Evolutionary conservation across 2,329 filamentous ascomycete species (phyloP), one percentile per base, ranked within the genome.

Genomic region (Lachnum nothofagi): DNA sequence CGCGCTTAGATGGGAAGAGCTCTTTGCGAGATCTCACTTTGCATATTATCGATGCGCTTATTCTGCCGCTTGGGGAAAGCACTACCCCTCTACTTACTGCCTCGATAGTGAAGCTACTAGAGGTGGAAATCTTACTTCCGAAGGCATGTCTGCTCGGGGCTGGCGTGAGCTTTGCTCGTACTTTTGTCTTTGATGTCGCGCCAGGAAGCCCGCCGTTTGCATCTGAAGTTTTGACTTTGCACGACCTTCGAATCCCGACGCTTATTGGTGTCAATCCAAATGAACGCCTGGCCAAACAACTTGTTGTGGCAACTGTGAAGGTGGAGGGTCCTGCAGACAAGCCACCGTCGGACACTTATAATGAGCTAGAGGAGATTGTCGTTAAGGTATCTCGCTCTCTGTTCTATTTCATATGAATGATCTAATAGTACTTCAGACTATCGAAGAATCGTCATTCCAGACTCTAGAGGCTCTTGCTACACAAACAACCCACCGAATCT

Each of bases 261-360:
- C 65, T 91, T 42, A 79, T 91, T 40, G 86, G 86, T 1, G 78
- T 91, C 23, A 89, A 91, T 60, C 65, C 71, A 19, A 85, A 89
- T 59, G 86, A 91, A 72, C 72, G 86, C 53, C 55, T 68, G 29
- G 76, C 73, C 3, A 85, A 80, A 67, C 86, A 90, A 68, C 75
- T 84, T 44, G 75, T 88, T 1, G 68, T 85, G 14, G 74, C 79
- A 8, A 83, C 78, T 48, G 64, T 88, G 9, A 77, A 79, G 64
- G 69, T 88, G 42, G 82, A 87, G 31, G 37, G 37, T 41, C n/a
- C 7, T 65, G 57, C 53, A 22, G 37, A 19, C 34, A 35, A 7
- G 76, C 39, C 62, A 65, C 1, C 20, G 12, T 23, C 66, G 17
- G 79, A 88, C 63, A 66, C 70, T 16, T 80, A 82, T 62, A 65